These are phyloP conservation scores for Hysterangium stoloniferum DNA, from an alignment of 768 basidiomycete genomes.

Conservation along the genomic window DNA sequence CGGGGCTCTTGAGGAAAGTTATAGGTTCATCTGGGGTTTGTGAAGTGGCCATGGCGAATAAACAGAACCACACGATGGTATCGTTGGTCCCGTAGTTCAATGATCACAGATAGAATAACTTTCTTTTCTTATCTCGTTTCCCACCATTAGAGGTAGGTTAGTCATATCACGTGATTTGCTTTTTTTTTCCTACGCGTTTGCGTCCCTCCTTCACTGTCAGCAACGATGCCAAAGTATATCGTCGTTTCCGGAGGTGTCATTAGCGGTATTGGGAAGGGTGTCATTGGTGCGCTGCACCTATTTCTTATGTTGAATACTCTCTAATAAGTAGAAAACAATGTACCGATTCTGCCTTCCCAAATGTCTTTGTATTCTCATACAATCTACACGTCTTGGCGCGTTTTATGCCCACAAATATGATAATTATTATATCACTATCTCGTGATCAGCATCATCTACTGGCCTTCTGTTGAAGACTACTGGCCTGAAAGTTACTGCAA, in stretches of 20 bases:
- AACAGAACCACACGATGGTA: neutral
- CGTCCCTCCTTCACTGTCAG: neutral
- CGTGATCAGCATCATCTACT: constrained; percentile 80
- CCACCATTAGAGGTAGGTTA: neutral
- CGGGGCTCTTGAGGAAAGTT: neutral
- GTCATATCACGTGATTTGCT: neutral
- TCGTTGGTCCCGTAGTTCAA: neutral
- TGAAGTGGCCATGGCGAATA: neutral
- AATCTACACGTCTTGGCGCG: neutral
- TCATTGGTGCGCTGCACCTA: constrained; percentile 64
- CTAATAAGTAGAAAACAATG: neutral
- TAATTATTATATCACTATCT: neutral
- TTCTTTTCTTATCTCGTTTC: neutral
- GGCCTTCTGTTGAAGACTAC: constrained; percentile 91
- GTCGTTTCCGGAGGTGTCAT: constrained; percentile 95
- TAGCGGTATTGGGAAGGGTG: constrained; percentile 98
- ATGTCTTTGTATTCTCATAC: no score
- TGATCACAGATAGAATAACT: neutral
- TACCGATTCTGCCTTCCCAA: neutral
- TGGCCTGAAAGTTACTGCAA: constrained; percentile 94
- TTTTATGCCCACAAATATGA: neutral
- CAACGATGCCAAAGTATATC: constrained; percentile 87
- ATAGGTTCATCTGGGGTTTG: neutral
- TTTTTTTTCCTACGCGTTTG: neutral
- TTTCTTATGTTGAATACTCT: neutral